Evolutionary conservation across 805 yeast species (phyloP), one percentile per base, ranked within the genome.

Genomic region (Candida insectalens): DNA sequence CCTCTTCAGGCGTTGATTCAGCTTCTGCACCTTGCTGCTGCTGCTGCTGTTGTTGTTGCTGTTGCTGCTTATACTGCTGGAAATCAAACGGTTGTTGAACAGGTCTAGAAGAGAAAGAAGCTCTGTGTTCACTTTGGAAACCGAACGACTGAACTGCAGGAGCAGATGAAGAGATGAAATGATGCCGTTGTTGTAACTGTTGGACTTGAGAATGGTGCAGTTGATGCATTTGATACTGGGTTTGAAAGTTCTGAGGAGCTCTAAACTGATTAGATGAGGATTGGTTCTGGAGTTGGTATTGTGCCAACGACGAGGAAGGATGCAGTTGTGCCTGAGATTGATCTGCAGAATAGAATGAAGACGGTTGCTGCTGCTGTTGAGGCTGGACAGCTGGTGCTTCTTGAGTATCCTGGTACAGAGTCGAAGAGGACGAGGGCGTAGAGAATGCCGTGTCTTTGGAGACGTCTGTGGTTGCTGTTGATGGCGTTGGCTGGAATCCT

Each of bases 401-500:
- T 40, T 53, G 53, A 12, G 57, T 58, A 44, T 50, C 62, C 41
- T 45, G 60, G 41, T 40, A 59, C 36, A 50, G 38, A 27, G 57
- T 56, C 38, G 47, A 51, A 25, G 52, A 53, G 15, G 56, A 59
- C 23, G 57, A 59, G 43, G 42, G 57, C 14, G 53, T 55, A 12
- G 53, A 59, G 43, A 51, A 63, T 32, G 69, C 72, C 17, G 61
- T 49, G 43, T 71, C 77, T 45, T 62, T 67, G 12, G 73, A 63
- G 20, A 74, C 59, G 38, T 62, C 66, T 1, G 81, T 74, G 3
- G 81, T 74, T 7, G 81, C 73, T 8, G 63, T 62, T 5, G 74
- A 63, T 15, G 65, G 65, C 0, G 66, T 51, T 17, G 68, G 65
- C 25, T 59, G 60, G 18, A 21, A 21, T 7, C 23, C 23, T 12